Evolutionary conservation across 108 stramenopile genomes (phyloP).

Genomic region (Ochromonas danica): DNA sequence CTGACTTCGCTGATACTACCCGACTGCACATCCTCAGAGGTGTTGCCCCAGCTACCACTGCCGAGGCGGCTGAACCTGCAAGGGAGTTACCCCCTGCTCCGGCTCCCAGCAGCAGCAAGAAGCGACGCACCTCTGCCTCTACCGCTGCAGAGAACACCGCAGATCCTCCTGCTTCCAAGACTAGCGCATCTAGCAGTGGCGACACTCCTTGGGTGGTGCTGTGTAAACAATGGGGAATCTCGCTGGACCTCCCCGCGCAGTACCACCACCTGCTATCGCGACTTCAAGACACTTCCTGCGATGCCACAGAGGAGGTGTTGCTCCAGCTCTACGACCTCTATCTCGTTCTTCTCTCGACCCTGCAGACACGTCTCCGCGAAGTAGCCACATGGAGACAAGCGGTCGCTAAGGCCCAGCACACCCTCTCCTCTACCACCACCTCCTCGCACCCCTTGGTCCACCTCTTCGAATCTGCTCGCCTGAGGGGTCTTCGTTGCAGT

Average conservation of each 20-base stretch:
- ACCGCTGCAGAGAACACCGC: not conserved
- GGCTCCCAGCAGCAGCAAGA: not conserved
- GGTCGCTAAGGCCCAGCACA: not conserved
- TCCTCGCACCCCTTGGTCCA: not conserved
- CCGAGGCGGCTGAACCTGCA: not conserved
- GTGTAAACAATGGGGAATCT: too few species aligned
- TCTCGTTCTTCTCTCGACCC: not conserved
- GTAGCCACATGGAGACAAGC: not conserved
- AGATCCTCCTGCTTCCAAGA: not conserved
- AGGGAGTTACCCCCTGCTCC: not conserved
- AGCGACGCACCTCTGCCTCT: not conserved
- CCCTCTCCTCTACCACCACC: not conserved
- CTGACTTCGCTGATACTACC: not conserved
- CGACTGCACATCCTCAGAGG: not conserved
- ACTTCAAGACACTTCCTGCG: too few species aligned
- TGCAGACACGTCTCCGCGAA: not conserved
- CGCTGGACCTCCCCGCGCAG: too few species aligned
- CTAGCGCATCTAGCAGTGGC: not conserved
- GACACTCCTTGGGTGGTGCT: too few species aligned
- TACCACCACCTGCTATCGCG: too few species aligned
- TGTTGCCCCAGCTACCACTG: not conserved
- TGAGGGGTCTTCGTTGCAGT: not conserved
- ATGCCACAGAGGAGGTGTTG: not conserved
- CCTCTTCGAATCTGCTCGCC: not conserved
- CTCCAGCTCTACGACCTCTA: not conserved